phyloP scores from a whole-genome alignment of 2,329 filamentous ascomycete genomes.

The Sporothrix globosa region DNA sequence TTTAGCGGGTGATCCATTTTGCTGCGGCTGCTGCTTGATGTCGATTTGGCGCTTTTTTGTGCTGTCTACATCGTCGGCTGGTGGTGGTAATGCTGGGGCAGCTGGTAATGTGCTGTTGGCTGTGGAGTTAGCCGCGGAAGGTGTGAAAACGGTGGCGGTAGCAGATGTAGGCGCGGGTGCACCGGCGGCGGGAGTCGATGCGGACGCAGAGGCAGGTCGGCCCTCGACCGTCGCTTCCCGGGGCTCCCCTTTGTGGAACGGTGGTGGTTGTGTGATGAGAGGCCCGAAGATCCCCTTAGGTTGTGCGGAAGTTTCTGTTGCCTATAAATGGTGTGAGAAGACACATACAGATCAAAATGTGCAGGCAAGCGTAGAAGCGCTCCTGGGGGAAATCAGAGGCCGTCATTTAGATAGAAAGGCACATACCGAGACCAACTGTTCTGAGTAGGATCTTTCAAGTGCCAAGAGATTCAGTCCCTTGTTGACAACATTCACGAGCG shows the following conservation, averaged over 20 bases:
- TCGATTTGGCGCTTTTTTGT: constrained; percentile 57
- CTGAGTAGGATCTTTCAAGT: constrained; percentile 55
- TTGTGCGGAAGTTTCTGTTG: constrained; percentile 50
- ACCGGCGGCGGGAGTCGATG: neutral
- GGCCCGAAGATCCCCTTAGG: constrained; percentile 62
- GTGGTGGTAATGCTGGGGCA: constrained; percentile 37
- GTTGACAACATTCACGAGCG: constrained; percentile 65
- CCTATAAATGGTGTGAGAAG: constrained; percentile 49
- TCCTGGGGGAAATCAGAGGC: neutral
- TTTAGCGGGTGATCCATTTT: constrained; percentile 63
- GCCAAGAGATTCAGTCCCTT: constrained; percentile 65
- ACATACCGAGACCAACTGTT: constrained; percentile 53
- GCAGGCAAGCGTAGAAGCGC: neutral
- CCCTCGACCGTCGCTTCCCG: constrained; percentile 39
- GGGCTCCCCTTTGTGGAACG: constrained; percentile 46
- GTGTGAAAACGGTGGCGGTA: constrained; percentile 9
- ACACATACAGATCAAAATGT: neutral
- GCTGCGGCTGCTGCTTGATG: constrained; percentile 50
- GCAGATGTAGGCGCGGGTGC: neutral
- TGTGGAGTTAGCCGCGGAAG: constrained; percentile 14
- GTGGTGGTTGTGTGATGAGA: constrained; percentile 50
- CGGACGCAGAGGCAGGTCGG: neutral
- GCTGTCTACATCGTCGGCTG: constrained; percentile 48
- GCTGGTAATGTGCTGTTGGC: constrained; percentile 31
- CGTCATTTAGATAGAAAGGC: neutral